phyloP scores from a whole-genome alignment of 148 eudicot species.

The Euryodendron excelsum region DNA sequence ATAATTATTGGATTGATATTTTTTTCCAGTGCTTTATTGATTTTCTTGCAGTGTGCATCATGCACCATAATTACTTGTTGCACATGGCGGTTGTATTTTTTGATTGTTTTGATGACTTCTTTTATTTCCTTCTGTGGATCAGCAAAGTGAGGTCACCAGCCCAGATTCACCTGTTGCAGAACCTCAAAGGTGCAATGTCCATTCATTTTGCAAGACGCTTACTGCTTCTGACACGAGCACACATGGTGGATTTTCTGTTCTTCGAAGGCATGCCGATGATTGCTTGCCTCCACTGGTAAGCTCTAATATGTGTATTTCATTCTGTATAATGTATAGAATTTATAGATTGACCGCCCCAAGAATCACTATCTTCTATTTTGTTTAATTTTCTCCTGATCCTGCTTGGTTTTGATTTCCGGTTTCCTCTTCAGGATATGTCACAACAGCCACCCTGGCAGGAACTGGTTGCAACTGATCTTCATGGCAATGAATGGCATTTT shows the following conservation, averaged over 20 bases:
- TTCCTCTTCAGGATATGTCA: slow-evolving; percentile 78
- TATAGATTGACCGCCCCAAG: not conserved
- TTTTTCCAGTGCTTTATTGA: not conserved
- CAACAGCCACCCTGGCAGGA: slow-evolving; percentile 96
- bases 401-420: slow-evolving; percentile 12
- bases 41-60: not conserved
- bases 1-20: not conserved
- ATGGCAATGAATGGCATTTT: slow-evolving; percentile 83
- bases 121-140: slow-evolving; percentile 23
- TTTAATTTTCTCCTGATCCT: not conserved
- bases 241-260: slow-evolving; percentile 97
- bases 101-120: not conserved
- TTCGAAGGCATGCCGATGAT: slow-evolving; percentile 96
- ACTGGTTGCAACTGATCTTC: slow-evolving; percentile 87
- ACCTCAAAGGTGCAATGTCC: slow-evolving; percentile 69
- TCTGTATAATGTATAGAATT: not conserved
- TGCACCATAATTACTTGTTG: not conserved
- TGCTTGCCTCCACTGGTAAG: slow-evolving; percentile 89
- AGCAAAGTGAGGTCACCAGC: slow-evolving; percentile 78
- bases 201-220: slow-evolving; percentile 92
- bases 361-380: not conserved
- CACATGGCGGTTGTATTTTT: not conserved
- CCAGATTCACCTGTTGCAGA: slow-evolving; percentile 87
- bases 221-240: slow-evolving; percentile 99
- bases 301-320: not conserved